Evolutionary conservation across 495 filamentous ascomycete genomes (phyloP).

Genomic region (Friedmanniomyces endolithicus): DNA sequence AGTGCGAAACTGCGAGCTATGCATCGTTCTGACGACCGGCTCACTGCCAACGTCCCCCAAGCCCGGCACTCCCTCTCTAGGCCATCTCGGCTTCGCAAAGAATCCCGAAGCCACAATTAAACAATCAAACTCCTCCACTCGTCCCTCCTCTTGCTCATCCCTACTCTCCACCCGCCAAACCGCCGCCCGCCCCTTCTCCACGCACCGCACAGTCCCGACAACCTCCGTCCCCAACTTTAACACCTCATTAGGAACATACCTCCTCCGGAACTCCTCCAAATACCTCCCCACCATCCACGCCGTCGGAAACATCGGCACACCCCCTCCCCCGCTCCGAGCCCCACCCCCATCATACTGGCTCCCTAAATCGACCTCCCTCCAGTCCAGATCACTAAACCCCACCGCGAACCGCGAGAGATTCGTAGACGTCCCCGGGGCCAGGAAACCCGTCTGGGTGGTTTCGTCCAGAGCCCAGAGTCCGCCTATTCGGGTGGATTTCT

Average conservation of each 20-base stretch:
- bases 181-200: constrained; percentile 4
- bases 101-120: constrained; percentile 66
- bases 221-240: constrained; percentile 45
- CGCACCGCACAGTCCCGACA: constrained; percentile 31
- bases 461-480: constrained; percentile 57
- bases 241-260: constrained; percentile 40
- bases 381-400: constrained; percentile 66
- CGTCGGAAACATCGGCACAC: constrained; percentile 50
- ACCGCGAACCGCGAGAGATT: constrained; percentile 73
- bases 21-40: constrained; percentile 27
- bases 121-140: constrained; percentile 48
- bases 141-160: neutral
- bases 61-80: constrained; percentile 38
- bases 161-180: constrained; percentile 1
- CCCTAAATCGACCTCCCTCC: constrained; percentile 37
- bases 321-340: neutral
- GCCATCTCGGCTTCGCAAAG: constrained; percentile 49
- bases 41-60: neutral
- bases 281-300: constrained; percentile 70
- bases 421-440: constrained; percentile 59
- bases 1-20: constrained; percentile 44
- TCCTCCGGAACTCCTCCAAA: constrained; percentile 47
- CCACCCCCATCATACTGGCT: neutral
- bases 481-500: constrained; percentile 50
- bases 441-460: constrained; percentile 32